Evolutionary conservation across 2,329 filamentous ascomycete species (phyloP), one percentile per base, ranked within the genome.

Genomic region (Verticillium albo-atrum): DNA sequence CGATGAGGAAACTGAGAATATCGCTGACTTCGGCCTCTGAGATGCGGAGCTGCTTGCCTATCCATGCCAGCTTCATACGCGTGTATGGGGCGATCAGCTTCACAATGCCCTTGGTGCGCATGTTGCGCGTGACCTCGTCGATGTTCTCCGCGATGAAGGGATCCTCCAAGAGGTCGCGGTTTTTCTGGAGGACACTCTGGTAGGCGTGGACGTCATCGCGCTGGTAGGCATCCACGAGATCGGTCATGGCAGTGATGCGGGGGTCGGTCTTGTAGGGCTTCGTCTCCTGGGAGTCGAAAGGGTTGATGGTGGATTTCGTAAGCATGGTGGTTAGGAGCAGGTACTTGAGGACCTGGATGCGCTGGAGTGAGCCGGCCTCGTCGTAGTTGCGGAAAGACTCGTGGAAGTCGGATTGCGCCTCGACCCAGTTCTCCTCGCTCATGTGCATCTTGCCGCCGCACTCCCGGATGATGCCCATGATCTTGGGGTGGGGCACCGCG

Each of bases 381-480:
- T 99, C 95, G 77, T 98, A 99, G 78, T 97, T 98, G 60, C 93
- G 90, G 80, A 99, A 99, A 1, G 94, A 96, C 74, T 99, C 95
- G 74, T 97, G 97, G 75, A 99, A 99, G 78, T 98, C 95, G 68
- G 88, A 94, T 76, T 98, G 93, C 1, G 95, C 95, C 70, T 93
- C 91, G 73, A 95, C 92, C 95, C 95, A 99, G 73, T 98, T 98
- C 78, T 98, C 95, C 81, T 99, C 95, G 74, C 91, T 95, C 95
- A 99, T 98, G 79, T 98, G 93, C 95, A 99, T 99, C 81, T 99
- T 99, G 68, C 95, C 95, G 69, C 95, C 95, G 72, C 95, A 99
- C 78, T 99, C 95, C 58, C 94, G 89, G 71, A 99, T 99, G 73
- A 99, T 94, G 56, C 95, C 95, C 92, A 98, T 97, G 73, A 99